Percentiles rank a stretch among this genome's conserved stretches.
Conservation (phyloP, 345 rosid species). For the Eutrema japonicum region DNA sequence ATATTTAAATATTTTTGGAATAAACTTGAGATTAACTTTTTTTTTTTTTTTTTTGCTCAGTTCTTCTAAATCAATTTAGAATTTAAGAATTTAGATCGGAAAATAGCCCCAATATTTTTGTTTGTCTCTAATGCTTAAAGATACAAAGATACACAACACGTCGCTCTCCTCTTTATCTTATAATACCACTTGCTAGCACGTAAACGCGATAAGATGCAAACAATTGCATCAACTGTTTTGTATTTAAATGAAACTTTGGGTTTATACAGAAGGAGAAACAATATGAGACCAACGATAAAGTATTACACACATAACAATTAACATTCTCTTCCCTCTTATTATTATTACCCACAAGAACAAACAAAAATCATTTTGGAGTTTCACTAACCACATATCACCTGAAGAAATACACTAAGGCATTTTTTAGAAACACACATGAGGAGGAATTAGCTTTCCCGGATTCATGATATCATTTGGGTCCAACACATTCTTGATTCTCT, state of each 20-base stretch:
- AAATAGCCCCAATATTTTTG: neutral
- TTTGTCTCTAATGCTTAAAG: conserved; percentile 10
- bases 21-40: neutral
- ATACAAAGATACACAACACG: conserved; percentile 5
- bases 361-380: neutral
- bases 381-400: conserved; percentile 2
- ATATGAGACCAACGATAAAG: conserved; percentile 13
- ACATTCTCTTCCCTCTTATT: conserved; percentile 7
- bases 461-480: conserved; percentile 95
- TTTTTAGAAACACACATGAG: conserved; percentile 73
- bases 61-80: neutral
- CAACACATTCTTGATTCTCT: conserved; percentile 69
- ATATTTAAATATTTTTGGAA: too few species aligned
- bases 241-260: neutral
- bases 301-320: conserved; percentile 1
- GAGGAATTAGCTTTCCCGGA: conserved; percentile 94
- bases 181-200: conserved; percentile 15
- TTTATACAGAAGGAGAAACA: conserved; percentile 11
- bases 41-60: too few species aligned
- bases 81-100: neutral
- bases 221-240: conserved; percentile 40
- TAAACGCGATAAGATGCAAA: conserved; percentile 1
- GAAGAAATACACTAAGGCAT: neutral
- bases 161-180: conserved; percentile 25
- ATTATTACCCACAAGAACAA: conserved; percentile 23